Base-by-base conservation (phyloP, 1,284 basidiomycete genomes). In the Fomitopsis pinicola region DNA sequence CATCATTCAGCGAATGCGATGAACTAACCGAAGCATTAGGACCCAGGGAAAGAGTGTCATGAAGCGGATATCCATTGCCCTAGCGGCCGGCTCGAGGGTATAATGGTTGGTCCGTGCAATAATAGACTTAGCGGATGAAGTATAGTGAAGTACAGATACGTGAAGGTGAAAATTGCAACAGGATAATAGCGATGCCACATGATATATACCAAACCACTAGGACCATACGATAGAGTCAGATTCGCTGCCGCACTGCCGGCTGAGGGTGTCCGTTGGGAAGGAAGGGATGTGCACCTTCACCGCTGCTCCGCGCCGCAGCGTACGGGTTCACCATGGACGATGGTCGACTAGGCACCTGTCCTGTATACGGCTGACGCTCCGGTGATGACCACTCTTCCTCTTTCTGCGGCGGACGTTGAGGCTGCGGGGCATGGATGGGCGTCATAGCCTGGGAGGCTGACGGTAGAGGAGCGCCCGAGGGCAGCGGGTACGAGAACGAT, bases 201-300 rank as follows among this genome's bases (percentile, higher is more conserved):
- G 62, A 50, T 59, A 55, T 68, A 72, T 69, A 67, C 63, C 63
- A 59, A 59, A 64, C 48, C 44, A 55, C 53, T 56, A 61, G 28
- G 45, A 45, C 40, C 50, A 40, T 63, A 54, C 46, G 48, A 55
- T 57, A 50, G 58, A 48, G 56, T 74, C 70, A 79, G 68, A 77
- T 78, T 68, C 82, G 80, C 70, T 84, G 85, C 66, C 83, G 82
- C 66, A 81, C 78, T 69, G 78, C 70, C 55, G 73, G 62, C 55
- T 72, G 70, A 78, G 64, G 65, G 59, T 86, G 85, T 60, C 77
- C 72, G 67, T 76, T 79, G 45, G 78, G 73, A 17, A 75, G 72
- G 63, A 77, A 78, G n/a, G 71, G 72, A 64, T 72, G 75, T 63
- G 68, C 73, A 42, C 76, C 75, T 54, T 87, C 85, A 44, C 77